Evolutionary conservation across 176 grass and related monocot genomes (phyloP), one percentile per base, ranked within the genome.

Genomic region (Aechmea fasciata): DNA sequence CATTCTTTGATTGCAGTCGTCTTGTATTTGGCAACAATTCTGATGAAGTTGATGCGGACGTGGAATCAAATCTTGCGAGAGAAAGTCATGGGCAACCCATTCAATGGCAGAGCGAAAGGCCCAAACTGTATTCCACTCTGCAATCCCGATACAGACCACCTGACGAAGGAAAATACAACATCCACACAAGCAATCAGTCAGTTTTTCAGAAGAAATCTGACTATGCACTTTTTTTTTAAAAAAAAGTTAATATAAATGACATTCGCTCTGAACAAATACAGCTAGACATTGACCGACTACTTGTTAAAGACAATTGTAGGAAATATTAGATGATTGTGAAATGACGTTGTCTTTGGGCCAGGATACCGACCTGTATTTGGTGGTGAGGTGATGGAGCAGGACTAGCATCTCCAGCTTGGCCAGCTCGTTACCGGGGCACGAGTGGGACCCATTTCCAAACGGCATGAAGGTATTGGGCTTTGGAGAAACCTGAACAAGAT

Each of bases 321-420:
- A 13, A 57, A 57, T 15, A 13, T 14, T 57, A 57, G n/a, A 57
- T 15, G 13, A 57, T 17, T 6, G 52, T 8, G 2, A 57, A 15
- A 57, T 5, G 8, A 13, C 20, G 17, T 61, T 8, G 20, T 2
- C 55, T 18, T 59, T 9, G 13, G 11, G n/a, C 9, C 19, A 59
- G 15, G 14, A 61, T 4, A 0, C 20, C 20, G 15, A 86, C 84
- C 82, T 73, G 79, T 84, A 94, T 57, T 88, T 82, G 72, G 90
- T 99, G 69, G 87, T 78, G 75, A 99, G 95, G 70, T 99, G 90
- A 78, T 99, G 95, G 72, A 93, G 88, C 51, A 99, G 78, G 33
- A 99, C 87, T 3, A 99, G 84, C 82, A 94, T 94, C 87, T 99
- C 95, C 87, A 99, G 74, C 85, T 94, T 99, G 25, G 95, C 95